Conservation (phyloP, 2,329 filamentous ascomycete genomes). For the Ceratocystis destructans region DNA sequence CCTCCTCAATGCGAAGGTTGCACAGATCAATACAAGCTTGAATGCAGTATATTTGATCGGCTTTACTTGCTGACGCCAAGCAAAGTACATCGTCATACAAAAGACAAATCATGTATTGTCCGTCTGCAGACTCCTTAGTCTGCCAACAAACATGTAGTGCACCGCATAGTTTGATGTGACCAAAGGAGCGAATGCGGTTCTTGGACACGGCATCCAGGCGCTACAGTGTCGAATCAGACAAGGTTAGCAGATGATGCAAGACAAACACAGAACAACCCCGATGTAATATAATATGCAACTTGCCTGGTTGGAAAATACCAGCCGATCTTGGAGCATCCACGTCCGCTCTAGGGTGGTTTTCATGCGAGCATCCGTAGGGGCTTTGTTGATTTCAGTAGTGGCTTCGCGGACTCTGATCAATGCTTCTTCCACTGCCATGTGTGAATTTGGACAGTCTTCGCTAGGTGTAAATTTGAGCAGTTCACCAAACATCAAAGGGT, state of each 20-base stretch:
- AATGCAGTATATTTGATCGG: constrained; percentile 56
- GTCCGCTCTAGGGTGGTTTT: constrained; percentile 64
- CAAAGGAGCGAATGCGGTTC: constrained; percentile 62
- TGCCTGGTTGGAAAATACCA: constrained; percentile 57
- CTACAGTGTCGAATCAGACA: constrained; percentile 24
- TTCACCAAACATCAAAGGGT: constrained; percentile 74
- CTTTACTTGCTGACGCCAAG: constrained; percentile 53
- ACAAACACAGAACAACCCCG: neutral
- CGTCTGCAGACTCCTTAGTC: constrained; percentile 50
- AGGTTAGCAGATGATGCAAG: constrained; percentile 7
- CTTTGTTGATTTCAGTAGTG: constrained; percentile 67
- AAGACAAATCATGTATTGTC: constrained; percentile 71
- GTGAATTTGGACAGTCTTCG: constrained; percentile 68
- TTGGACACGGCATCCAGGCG: constrained; percentile 40
- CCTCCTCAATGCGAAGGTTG: constrained; percentile 52
- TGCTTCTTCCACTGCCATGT: constrained; percentile 64
- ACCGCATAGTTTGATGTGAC: constrained; percentile 69
- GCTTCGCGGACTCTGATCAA: constrained; percentile 59
- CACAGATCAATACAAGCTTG: constrained; percentile 59
- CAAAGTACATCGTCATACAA: constrained; percentile 72
- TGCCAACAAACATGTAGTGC: constrained; percentile 75
- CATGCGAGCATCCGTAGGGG: constrained; percentile 61
- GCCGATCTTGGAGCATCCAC: constrained; percentile 69
- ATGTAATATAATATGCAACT: neutral
- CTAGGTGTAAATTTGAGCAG: constrained; percentile 72